These are phyloP conservation scores for Colletotrichum lini DNA, from an alignment of 2,329 filamentous ascomycete species.

Conservation along the genomic window DNA sequence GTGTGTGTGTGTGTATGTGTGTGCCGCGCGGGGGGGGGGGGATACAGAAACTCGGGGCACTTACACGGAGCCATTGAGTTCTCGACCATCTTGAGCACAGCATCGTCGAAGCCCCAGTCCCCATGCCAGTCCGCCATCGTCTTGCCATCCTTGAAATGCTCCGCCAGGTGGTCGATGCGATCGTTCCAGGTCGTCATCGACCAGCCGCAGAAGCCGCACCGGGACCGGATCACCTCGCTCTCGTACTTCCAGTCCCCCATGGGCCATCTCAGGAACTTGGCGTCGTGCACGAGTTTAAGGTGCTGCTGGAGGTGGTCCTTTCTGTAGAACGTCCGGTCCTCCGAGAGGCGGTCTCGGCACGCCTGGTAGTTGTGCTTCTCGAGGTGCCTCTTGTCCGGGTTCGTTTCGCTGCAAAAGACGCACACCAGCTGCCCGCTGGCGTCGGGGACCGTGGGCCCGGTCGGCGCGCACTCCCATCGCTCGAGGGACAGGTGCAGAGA, in stretches of 20 bases:
- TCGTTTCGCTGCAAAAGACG: slow-evolving; percentile 54
- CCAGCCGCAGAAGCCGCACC: slow-evolving; percentile 57
- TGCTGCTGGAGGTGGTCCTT: slow-evolving; percentile 63
- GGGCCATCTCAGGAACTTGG: slow-evolving; percentile 30
- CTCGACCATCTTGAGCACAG: slow-evolving; percentile 54
- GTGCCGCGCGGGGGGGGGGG: too few species aligned
- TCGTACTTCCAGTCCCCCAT: slow-evolving; percentile 37
- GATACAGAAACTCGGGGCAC: too few species aligned
- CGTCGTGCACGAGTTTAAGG: slow-evolving; percentile 44
- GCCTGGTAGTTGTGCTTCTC: slow-evolving; percentile 56
- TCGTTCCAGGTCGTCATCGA: slow-evolving; percentile 52
- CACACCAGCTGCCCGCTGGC: slow-evolving; percentile 54
- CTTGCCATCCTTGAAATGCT: slow-evolving; percentile 56
- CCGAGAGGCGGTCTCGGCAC: slow-evolving; percentile 63
- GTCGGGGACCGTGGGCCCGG: slow-evolving; percentile 47
- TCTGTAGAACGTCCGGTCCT: slow-evolving; percentile 60
- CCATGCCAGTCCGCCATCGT: slow-evolving; percentile 59
- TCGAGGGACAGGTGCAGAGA: slow-evolving; percentile 59
- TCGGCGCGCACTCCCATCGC: slow-evolving; percentile 59
- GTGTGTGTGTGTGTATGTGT: too few species aligned
- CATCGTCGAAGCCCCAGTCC: slow-evolving; percentile 56
- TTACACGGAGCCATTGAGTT: slow-evolving; percentile 56
- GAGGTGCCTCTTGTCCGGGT: slow-evolving; percentile 52
- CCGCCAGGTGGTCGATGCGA: slow-evolving; percentile 55
- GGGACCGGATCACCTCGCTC: slow-evolving; percentile 42